Conservation (phyloP, 2,329 filamentous ascomycete genomes). For the Curvularia verruculosa region DNA sequence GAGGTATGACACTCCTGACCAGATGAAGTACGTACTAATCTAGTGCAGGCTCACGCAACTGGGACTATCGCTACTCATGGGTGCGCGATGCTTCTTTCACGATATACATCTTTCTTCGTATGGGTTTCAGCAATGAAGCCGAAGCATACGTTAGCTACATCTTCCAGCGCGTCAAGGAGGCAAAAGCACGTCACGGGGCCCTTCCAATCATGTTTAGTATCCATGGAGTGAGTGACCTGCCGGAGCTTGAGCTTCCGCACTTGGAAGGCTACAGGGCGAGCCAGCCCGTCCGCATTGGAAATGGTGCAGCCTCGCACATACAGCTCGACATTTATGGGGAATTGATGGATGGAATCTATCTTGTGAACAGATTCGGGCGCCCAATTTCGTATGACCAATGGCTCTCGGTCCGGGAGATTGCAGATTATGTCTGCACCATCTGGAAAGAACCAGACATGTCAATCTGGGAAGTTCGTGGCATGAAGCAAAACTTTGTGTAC, state of each 20-base stretch:
- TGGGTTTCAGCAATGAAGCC: conserved; percentile 77
- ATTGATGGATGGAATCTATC: conserved; percentile 76
- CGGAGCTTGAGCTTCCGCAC: conserved; percentile 71
- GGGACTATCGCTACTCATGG: conserved; percentile 80
- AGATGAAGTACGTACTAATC: not conserved
- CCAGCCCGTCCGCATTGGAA: conserved; percentile 75
- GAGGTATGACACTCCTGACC: conserved; percentile 19
- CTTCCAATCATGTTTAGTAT: conserved; percentile 81
- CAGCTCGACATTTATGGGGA: conserved; percentile 84
- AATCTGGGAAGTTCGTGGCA: conserved; percentile 80
- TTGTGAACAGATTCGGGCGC: conserved; percentile 81
- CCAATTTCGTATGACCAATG: conserved; percentile 77
- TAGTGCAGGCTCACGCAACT: conserved; percentile 57
- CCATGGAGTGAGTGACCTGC: conserved; percentile 74
- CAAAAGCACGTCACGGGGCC: conserved; percentile 64
- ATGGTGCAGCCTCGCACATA: conserved; percentile 75
- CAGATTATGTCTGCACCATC: conserved; percentile 72
- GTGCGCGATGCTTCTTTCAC: conserved; percentile 79
- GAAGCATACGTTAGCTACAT: conserved; percentile 82
- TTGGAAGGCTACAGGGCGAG: conserved; percentile 75
- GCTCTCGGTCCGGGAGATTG: conserved; percentile 71
- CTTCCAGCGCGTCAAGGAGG: conserved; percentile 70
- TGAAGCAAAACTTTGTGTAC: conserved; percentile 79
- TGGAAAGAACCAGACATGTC: conserved; percentile 74
- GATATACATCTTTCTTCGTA: conserved; percentile 74